These are phyloP conservation scores for Naganishia albida DNA, from an alignment of 1,284 basidiomycete species.

Conservation along the genomic window DNA sequence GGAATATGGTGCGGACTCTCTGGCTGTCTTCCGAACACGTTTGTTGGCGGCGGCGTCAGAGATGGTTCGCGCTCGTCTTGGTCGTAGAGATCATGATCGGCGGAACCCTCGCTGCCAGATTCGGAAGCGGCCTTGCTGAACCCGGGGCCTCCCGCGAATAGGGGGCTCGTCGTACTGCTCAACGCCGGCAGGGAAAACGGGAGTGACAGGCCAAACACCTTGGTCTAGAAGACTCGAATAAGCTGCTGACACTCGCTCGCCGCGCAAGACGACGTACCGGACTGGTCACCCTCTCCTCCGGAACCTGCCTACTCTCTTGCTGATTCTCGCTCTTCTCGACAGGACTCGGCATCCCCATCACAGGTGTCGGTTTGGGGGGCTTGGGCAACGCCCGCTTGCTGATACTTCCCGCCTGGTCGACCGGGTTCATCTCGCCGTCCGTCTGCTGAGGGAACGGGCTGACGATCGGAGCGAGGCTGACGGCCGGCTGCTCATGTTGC, in stretches of 20 bases:
- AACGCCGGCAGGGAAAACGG: constrained; percentile 47
- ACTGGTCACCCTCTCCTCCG: constrained; percentile 4
- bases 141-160: constrained; percentile 35
- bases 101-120: constrained; percentile 17
- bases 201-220: constrained; percentile 40
- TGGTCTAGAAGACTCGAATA: constrained; percentile 31
- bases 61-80: constrained; percentile 32
- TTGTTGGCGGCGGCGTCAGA: constrained; percentile 48
- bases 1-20: constrained; percentile 50
- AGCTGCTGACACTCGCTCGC: neutral
- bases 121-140: constrained; percentile 22
- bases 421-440: neutral
- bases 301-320: constrained; percentile 35
- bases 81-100: constrained; percentile 25
- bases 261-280: constrained; percentile 9
- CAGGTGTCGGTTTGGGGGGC: constrained; percentile 40
- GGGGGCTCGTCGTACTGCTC: constrained; percentile 41
- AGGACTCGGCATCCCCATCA: constrained; percentile 45
- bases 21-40: constrained; percentile 24
- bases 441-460: constrained; percentile 5
- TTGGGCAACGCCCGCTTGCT: constrained; percentile 38
- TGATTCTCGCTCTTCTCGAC: constrained; percentile 32
- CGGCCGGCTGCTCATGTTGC: neutral
- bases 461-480: constrained; percentile 5
- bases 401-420: constrained; percentile 11